phyloP scores from a whole-genome alignment of 208 protist species.

The Trypanosoma cruzi region DNA sequence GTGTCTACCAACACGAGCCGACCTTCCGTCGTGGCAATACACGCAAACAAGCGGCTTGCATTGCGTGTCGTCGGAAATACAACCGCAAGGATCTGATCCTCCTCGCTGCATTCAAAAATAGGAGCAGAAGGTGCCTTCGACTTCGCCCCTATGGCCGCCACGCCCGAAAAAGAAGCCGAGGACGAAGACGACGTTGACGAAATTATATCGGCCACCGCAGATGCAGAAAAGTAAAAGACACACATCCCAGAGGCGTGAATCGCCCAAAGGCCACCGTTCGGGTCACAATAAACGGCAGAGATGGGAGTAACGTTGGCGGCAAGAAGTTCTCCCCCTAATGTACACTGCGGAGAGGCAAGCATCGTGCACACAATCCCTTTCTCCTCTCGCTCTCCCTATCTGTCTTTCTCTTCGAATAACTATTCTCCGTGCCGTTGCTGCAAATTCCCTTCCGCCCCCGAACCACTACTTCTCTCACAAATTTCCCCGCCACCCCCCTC shows the following conservation, averaged over 20 bases:
- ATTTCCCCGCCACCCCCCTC: too few species aligned
- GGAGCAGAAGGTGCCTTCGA: not conserved
- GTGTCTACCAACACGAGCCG: slow-evolving; percentile 11
- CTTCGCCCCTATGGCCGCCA: too few species aligned
- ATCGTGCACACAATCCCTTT: slow-evolving; percentile 5
- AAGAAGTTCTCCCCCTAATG: slow-evolving; percentile 23
- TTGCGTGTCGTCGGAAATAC: slow-evolving; percentile 17
- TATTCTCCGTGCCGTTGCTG: too few species aligned
- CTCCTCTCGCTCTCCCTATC: too few species aligned
- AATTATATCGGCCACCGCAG: not conserved
- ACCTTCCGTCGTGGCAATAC: slow-evolving; percentile 24
- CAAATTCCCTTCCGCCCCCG: too few species aligned
- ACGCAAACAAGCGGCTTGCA: slow-evolving; percentile 11
- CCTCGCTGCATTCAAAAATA: slow-evolving; percentile 24
- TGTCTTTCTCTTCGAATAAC: too few species aligned
- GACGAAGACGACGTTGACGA: not conserved
- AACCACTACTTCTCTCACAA: too few species aligned
- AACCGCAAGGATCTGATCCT: slow-evolving; percentile 17
- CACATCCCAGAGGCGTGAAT: slow-evolving; percentile 11
- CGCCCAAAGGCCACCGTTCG: slow-evolving; percentile 24
- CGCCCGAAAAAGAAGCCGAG: not conserved
- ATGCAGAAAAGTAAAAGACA: slow-evolving; percentile 22
- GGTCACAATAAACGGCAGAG: slow-evolving; percentile 28
- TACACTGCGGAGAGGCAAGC: slow-evolving; percentile 27
- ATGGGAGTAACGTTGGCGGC: not conserved